These are phyloP conservation scores for Leccinum rimulosum DNA, from an alignment of 768 basidiomycete species.

Conservation along the genomic window DNA sequence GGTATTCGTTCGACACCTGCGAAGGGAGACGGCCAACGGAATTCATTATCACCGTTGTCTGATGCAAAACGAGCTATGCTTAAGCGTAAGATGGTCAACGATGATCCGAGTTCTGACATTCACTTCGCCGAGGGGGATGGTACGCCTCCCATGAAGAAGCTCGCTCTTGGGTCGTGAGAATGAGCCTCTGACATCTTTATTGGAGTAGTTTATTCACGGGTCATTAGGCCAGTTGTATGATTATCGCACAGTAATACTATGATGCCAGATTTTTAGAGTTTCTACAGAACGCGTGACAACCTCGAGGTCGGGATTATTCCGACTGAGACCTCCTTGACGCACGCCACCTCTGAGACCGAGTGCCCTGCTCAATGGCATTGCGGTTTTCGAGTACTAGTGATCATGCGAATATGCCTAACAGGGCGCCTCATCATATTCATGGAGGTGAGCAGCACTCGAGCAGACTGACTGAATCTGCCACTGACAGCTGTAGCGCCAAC, in stretches of 20 bases:
- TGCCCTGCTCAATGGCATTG: constrained; percentile 1
- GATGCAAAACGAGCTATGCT: constrained; percentile 53
- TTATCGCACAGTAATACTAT: constrained; percentile 20
- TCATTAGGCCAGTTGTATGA: constrained; percentile 24
- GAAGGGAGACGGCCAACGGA: constrained; percentile 28
- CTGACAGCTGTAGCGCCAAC: neutral
- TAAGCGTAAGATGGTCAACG: constrained; percentile 75
- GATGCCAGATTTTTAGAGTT: constrained; percentile 2
- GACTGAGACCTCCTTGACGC: neutral
- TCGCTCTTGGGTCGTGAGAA: constrained; percentile 44
- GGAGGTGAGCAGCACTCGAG: constrained; percentile 11
- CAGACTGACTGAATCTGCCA: neutral
- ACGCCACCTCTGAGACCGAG: neutral
- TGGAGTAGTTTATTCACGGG: constrained; percentile 33
- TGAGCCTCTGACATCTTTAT: constrained; percentile 27
- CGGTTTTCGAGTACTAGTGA: neutral
- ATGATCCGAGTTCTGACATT: constrained; percentile 37
- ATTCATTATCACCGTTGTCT: constrained; percentile 48
- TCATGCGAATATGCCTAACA: neutral
- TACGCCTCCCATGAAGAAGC: constrained; percentile 68
- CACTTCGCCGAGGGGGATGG: constrained; percentile 39
- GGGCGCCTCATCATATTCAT: neutral
- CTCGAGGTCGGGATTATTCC: neutral
- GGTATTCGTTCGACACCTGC: constrained; percentile 39
- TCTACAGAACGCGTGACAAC: neutral